These are phyloP conservation scores for Ophiostoma angusticollis DNA, from an alignment of 2,329 filamentous ascomycete species.

Conservation along the genomic window DNA sequence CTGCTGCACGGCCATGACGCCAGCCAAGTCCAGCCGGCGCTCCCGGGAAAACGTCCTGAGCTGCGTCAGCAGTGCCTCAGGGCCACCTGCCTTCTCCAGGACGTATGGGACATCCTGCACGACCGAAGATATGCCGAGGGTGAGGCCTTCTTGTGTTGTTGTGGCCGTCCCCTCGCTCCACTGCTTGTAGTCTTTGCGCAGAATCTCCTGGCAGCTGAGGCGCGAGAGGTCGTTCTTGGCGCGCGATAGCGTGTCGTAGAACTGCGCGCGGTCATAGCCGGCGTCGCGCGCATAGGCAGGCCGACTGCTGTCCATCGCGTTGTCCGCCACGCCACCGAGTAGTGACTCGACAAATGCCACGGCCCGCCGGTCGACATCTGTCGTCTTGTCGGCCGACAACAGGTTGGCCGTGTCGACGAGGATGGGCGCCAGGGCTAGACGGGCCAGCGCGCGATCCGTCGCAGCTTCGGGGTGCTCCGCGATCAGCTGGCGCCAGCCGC, in stretches of 20 bases:
- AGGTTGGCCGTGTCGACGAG: conserved; percentile 63
- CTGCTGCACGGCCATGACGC: conserved; percentile 55
- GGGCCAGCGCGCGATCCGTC: conserved; percentile 34
- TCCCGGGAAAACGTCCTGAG: conserved; percentile 42
- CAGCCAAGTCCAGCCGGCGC: conserved; percentile 46
- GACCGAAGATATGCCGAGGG: conserved; percentile 54
- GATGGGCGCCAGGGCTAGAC: conserved; percentile 55
- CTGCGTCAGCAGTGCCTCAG: conserved; percentile 32
- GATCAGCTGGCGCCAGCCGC: conserved; percentile 42
- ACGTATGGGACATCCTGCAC: conserved; percentile 51
- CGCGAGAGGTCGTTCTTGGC: conserved; percentile 56
- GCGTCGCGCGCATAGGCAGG: conserved; percentile 13
- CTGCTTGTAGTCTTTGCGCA: conserved; percentile 77
- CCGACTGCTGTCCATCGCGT: not conserved
- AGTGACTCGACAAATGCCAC: conserved; percentile 45
- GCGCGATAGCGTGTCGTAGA: conserved; percentile 44
- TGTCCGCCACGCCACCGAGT: conserved; percentile 13
- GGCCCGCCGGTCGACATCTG: conserved; percentile 44
- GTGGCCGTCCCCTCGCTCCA: conserved; percentile 35
- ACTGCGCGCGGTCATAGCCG: conserved; percentile 38
- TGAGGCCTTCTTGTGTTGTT: conserved; percentile 26
- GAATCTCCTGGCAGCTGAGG: conserved; percentile 50
- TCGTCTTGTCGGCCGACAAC: conserved; percentile 49
- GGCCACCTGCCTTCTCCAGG: conserved; percentile 35
- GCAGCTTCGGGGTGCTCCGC: conserved; percentile 26